A percentile compares a stretch with the other conserved stretches of the same genome.
Conservation (phyloP, 1,284 basidiomycete genomes). For the Rhodotorula sp. region DNA sequence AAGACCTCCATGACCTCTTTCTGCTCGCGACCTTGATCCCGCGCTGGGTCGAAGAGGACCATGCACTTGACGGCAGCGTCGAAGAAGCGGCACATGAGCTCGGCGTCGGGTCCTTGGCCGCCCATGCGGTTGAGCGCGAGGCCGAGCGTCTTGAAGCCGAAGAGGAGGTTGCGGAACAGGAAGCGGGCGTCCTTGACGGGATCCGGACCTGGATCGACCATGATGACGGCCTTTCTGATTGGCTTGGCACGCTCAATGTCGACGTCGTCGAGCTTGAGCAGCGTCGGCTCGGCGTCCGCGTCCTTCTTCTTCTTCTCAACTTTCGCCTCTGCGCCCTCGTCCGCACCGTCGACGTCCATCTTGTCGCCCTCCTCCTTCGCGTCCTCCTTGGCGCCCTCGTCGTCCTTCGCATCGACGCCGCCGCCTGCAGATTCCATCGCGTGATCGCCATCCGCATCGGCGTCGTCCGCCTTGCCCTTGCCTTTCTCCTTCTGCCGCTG, state of each 20-base stretch:
- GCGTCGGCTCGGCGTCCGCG: slow-evolving; percentile 49
- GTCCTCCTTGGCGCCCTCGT: slow-evolving; percentile 20
- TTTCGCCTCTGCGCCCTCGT: slow-evolving; percentile 47
- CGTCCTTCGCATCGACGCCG: slow-evolving; percentile 12
- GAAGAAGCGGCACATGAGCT: slow-evolving; percentile 81
- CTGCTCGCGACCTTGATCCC: slow-evolving; percentile 69
- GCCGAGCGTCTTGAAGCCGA: slow-evolving; percentile 76
- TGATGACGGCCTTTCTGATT: slow-evolving; percentile 48
- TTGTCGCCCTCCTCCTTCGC: slow-evolving; percentile 19
- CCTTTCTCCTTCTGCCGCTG: slow-evolving; percentile 45
- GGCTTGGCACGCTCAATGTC: slow-evolving; percentile 52
- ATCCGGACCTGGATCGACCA: slow-evolving; percentile 50
- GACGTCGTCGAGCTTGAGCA: slow-evolving; percentile 41
- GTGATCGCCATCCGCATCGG: slow-evolving; percentile 1
- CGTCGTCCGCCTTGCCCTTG: slow-evolving; percentile 45
- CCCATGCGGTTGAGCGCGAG: slow-evolving; percentile 62
- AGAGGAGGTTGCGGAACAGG: slow-evolving; percentile 83
- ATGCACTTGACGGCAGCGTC: slow-evolving; percentile 80
- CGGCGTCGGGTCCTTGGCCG: slow-evolving; percentile 74
- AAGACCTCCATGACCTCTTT: slow-evolving; percentile 87
- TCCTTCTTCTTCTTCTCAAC: slow-evolving; percentile 46
- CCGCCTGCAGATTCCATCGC: slow-evolving; percentile 18
- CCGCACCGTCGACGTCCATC: neutral
- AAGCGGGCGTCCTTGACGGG: slow-evolving; percentile 67
- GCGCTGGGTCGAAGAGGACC: slow-evolving; percentile 70